These are phyloP conservation scores for Cyberlindnera subsufficiens DNA, from an alignment of 805 yeast species.

Conservation along the genomic window DNA sequence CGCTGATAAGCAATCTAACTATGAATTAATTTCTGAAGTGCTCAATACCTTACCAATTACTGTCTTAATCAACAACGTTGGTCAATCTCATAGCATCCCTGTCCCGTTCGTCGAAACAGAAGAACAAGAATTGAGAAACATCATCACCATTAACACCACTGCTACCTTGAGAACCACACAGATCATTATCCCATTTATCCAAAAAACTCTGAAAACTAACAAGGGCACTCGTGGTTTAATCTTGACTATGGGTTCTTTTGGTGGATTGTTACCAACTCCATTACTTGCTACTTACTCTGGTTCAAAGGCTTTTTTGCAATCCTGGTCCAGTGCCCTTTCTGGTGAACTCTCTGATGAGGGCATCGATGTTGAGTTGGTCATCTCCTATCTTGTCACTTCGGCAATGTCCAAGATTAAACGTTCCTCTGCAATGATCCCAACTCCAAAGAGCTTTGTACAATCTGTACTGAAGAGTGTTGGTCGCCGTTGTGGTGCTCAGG, in stretches of 20 bases:
- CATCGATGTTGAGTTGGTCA: conserved; percentile 79
- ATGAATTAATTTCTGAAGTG: conserved; percentile 41
- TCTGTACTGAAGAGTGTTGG: conserved; percentile 67
- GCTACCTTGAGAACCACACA: conserved; percentile 84
- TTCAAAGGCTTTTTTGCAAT: conserved; percentile 89
- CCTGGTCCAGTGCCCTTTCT: conserved; percentile 86
- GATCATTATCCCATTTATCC: conserved; percentile 66
- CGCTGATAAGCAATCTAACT: conserved; percentile 52
- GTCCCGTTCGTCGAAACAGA: conserved; percentile 85
- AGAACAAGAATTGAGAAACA: conserved; percentile 66
- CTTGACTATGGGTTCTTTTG: conserved; percentile 94
- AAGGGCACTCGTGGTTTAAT: conserved; percentile 62
- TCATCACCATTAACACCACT: conserved; percentile 78
- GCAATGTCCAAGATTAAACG: conserved; percentile 92
- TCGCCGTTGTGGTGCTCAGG: conserved; percentile 89
- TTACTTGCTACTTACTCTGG: conserved; percentile 91
- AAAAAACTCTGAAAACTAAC: conserved; percentile 38
- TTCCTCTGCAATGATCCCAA: conserved; percentile 71
- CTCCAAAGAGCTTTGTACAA: conserved; percentile 73
- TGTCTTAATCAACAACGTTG: conserved; percentile 86
- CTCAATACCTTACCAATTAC: conserved; percentile 54
- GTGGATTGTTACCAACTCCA: conserved; percentile 92
- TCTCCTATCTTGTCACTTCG: conserved; percentile 88
- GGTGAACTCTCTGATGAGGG: conserved; percentile 67
- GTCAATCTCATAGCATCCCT: conserved; percentile 91